Evolutionary conservation across 768 basidiomycete genomes (phyloP).

Genomic region (Kwoniella sp.): DNA sequence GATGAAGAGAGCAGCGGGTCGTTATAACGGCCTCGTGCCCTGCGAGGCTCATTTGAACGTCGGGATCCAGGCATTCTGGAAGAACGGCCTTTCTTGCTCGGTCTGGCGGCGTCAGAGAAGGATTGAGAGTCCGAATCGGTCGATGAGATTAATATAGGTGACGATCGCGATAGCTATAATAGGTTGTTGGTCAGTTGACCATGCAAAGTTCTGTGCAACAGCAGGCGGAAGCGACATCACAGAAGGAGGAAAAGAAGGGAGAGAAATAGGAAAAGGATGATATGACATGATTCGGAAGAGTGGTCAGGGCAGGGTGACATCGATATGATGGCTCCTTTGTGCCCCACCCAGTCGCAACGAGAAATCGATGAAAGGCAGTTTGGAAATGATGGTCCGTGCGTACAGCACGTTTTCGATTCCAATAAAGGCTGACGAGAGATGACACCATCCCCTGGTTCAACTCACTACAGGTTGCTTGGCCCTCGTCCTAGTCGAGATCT

Average conservation of each 20-base stretch:
- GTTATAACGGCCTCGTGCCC: neutral
- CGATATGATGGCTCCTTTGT: neutral
- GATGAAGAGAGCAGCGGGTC: neutral
- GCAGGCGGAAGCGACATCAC: neutral
- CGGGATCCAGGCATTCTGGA: neutral
- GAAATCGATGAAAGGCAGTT: too few species aligned
- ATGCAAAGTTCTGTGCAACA: neutral
- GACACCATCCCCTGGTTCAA: neutral
- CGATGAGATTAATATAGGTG: neutral
- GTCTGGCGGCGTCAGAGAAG: neutral
- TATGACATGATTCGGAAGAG: neutral
- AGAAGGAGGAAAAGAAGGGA: neutral
- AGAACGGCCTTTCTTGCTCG: neutral
- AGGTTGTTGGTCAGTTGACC: neutral
- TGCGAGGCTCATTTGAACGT: neutral
- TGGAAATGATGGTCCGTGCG: neutral
- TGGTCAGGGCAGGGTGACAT: too few species aligned
- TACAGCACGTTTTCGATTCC: too few species aligned
- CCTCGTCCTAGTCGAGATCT: constrained; percentile 11
- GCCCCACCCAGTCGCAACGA: too few species aligned
- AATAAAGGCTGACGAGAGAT: neutral
- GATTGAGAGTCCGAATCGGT: neutral
- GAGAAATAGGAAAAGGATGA: neutral
- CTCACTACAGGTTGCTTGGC: constrained; percentile 13
- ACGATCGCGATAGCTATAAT: neutral